These are phyloP conservation scores for Grosmannia clavigera DNA, from an alignment of 2,329 filamentous ascomycete species.

Conservation along the genomic window DNA sequence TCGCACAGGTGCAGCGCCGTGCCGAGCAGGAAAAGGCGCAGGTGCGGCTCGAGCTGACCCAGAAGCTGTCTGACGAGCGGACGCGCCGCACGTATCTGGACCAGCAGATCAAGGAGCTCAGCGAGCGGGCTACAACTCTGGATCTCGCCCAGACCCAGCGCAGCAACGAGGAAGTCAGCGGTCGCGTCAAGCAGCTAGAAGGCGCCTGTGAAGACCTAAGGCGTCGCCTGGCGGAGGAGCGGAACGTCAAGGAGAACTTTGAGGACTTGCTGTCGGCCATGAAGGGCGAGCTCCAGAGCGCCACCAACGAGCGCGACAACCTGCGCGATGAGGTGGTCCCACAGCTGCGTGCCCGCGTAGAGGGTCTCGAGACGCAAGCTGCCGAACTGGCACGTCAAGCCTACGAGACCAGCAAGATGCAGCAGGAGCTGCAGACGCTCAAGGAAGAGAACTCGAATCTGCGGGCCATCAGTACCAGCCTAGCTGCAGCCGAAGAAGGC, in stretches of 20 bases:
- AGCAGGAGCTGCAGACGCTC: slow-evolving; percentile 61
- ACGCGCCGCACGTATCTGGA: slow-evolving; percentile 64
- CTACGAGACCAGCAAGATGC: slow-evolving; percentile 73
- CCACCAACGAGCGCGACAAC: slow-evolving; percentile 82
- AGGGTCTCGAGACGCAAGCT: slow-evolving; percentile 65
- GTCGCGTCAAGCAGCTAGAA: slow-evolving; percentile 65
- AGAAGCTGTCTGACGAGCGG: slow-evolving; percentile 80
- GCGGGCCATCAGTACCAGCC: slow-evolving; percentile 13
- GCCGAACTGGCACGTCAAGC: slow-evolving; percentile 59
- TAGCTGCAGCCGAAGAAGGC: not conserved
- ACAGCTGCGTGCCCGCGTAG: slow-evolving; percentile 60
- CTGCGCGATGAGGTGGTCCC: slow-evolving; percentile 81
- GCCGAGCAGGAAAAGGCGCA: slow-evolving; percentile 87
- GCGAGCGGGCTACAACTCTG: slow-evolving; percentile 60
- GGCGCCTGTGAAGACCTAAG: slow-evolving; percentile 68
- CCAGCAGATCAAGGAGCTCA: slow-evolving; percentile 69
- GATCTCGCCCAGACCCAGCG: slow-evolving; percentile 39
- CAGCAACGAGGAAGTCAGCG: slow-evolving; percentile 37
- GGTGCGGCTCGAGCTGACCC: slow-evolving; percentile 71
- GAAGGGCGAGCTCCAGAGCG: slow-evolving; percentile 66
- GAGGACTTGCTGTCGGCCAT: slow-evolving; percentile 82
- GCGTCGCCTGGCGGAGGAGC: slow-evolving; percentile 72
- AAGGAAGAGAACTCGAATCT: slow-evolving; percentile 47
- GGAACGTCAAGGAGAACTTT: slow-evolving; percentile 80
- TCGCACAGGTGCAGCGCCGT: slow-evolving; percentile 70